Evolutionary conservation across 306 rosid genomes (phyloP).

Genomic region (Prunus salicina): DNA sequence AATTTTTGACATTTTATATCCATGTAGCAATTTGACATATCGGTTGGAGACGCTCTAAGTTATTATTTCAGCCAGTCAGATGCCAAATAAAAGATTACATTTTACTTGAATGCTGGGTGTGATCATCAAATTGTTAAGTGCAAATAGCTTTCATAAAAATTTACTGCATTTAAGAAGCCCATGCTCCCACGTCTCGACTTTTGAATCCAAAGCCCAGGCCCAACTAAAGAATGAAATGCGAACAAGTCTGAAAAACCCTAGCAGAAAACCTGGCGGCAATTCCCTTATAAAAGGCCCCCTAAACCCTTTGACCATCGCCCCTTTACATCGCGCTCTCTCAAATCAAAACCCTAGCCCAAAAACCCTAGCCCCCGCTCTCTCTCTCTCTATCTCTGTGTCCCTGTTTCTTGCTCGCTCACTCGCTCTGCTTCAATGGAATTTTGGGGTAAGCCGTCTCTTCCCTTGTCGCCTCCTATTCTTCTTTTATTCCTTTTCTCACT

Average conservation of each 20-base stretch:
- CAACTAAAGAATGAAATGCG: not conserved
- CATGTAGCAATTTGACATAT: too few relatives aligned
- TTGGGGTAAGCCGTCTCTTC: constrained; percentile 58
- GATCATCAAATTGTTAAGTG: too few relatives aligned
- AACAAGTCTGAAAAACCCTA: constrained; percentile 40
- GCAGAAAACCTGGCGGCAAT: constrained; percentile 19
- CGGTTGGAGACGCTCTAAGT: too few relatives aligned
- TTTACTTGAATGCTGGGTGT: too few relatives aligned
- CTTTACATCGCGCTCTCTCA: not conserved
- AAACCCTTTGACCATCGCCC: not conserved
- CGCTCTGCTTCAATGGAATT: constrained; percentile 55
- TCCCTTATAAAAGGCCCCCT: constrained; percentile 28
- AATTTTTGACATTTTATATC: too few relatives aligned
- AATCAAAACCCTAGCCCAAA: constrained; percentile 24
- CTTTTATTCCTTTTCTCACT: not conserved
- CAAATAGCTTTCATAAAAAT: too few relatives aligned
- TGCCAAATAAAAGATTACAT: too few relatives aligned
- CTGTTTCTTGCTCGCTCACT: not conserved
- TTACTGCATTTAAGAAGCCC: too few relatives aligned
- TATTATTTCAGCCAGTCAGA: too few relatives aligned
- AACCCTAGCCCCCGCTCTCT: not conserved
- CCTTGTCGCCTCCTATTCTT: not conserved
- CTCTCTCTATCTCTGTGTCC: not conserved
- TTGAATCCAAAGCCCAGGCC: not conserved
- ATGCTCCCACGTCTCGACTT: too few relatives aligned